phyloP scores from a whole-genome alignment of 768 basidiomycete genomes.

The Kondoa subrosea region DNA sequence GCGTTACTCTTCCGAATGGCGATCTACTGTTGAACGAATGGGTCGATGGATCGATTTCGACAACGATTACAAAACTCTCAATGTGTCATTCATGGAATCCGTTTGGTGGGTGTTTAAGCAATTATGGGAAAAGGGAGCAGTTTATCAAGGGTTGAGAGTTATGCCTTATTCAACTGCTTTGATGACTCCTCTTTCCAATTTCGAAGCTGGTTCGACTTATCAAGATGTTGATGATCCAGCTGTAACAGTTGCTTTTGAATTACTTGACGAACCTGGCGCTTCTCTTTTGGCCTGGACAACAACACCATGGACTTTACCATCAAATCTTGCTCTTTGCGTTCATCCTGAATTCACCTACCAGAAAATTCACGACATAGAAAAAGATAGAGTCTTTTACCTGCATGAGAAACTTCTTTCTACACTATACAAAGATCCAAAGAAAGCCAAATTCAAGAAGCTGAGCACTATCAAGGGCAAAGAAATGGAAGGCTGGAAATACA shows the following conservation, averaged over 20 bases:
- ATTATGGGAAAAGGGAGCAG: conserved; percentile 77
- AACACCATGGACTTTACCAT: conserved; percentile 94
- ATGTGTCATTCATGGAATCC: conserved; percentile 84
- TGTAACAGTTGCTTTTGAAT: conserved; percentile 83
- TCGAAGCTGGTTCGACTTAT: conserved; percentile 85
- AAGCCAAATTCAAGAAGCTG: conserved; percentile 85
- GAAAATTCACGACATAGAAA: conserved; percentile 84
- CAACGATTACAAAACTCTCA: conserved; percentile 95
- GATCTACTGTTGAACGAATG: conserved; percentile 86
- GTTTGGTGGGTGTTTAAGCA: conserved; percentile 98
- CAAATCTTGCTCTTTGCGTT: conserved; percentile 85
- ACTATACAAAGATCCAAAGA: conserved; percentile 91
- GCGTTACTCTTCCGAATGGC: conserved; percentile 90
- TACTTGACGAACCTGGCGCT: conserved; percentile 81
- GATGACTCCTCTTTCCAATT: conserved; percentile 91
- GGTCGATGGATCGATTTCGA: conserved; percentile 99
- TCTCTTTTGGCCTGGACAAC: conserved; percentile 94
- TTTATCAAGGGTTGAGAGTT: conserved; percentile 81
- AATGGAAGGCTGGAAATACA: conserved; percentile 90
- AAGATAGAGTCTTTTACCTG: conserved; percentile 73
- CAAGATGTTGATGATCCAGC: conserved; percentile 82
- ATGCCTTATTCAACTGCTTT: conserved; percentile 98
- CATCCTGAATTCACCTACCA: conserved; percentile 90
- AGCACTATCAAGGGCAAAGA: conserved; percentile 74
- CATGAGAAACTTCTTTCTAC: conserved; percentile 71